Base-by-base conservation (phyloP, 306 rosid species). In the Dryas alaskensis region DNA sequence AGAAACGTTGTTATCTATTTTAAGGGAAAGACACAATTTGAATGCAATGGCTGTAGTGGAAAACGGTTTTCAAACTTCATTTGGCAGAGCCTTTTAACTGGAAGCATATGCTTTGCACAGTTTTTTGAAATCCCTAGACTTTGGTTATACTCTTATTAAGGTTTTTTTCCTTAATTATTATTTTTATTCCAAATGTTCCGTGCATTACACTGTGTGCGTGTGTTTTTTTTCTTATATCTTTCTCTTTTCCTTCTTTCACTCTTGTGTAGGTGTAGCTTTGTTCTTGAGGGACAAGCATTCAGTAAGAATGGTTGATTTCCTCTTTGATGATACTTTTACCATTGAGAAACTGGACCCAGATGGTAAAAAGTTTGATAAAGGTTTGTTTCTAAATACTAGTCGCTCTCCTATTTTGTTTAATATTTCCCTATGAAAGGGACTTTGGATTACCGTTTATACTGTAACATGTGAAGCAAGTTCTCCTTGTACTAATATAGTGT, bases 321-420 rank as follows among this genome's bases (percentile, higher is more conserved):
- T 89, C 43, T 91, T 93, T 62, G 92, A 93, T 44, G 97, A 93
- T 83, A 85, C 85, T 63, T 93, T 93, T 45, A 84, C 86, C 57
- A 81, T 93, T 4, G 94, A 91, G 70, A 37, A 74, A 27, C 8
- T 94, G 64, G 83, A 94, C 72, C 99, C 97, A 2, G 93, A 94
- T 65, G 92, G 92, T 67, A 85, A 87, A 90, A 88, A 86, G 75
- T 92, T 93, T 66, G 97, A 93, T 19, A 93, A 73, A 91, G 97
- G 98, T 93, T 78, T 55, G 54, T 46, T 51, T 72, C 50, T 63
- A 42, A 54, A 7, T 16, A 4, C 7, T 52, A 19, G n/a, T 14
- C 14, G 53, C 42, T 66, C 22, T 17, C 3, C 4, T 31, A 8
- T 48, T 59, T 16, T 11, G 2, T 62, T 39, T 62, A 39, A 11